These are phyloP conservation scores for Phytophthora tubulina DNA, from an alignment of 352 stramenopile species.

Conservation along the genomic window DNA sequence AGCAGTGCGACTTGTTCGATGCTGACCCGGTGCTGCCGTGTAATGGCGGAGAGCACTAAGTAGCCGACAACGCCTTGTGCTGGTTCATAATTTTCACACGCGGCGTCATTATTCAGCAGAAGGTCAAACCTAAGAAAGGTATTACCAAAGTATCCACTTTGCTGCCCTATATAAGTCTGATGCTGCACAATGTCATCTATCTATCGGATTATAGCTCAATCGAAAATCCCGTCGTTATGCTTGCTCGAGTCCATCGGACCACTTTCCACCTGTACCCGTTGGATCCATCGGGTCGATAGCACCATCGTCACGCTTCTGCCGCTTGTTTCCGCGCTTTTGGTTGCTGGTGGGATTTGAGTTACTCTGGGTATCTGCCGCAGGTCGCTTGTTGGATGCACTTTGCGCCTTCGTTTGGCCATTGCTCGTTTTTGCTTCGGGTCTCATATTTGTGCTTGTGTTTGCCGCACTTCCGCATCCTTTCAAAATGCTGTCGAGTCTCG, in stretches of 20 bases:
- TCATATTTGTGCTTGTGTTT: not conserved
- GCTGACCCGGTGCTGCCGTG: too few relatives aligned
- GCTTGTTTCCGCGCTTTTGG: constrained; percentile 19
- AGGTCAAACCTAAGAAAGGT: too few relatives aligned
- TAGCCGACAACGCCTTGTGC: too few relatives aligned
- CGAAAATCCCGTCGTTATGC: not conserved
- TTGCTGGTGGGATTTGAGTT: not conserved
- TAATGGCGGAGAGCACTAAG: too few relatives aligned
- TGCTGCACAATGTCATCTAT: not conserved
- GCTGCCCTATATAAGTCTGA: too few relatives aligned
- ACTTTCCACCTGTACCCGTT: constrained; percentile 36
- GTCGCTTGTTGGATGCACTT: constrained; percentile 17
- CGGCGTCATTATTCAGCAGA: too few relatives aligned
- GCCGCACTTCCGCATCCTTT: constrained; percentile 42
- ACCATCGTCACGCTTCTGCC: constrained; percentile 22
- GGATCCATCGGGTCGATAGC: constrained; percentile 38
- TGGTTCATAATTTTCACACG: too few relatives aligned
- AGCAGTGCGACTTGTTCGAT: too few relatives aligned
- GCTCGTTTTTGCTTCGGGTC: constrained; percentile 15
- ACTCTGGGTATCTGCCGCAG: not conserved
- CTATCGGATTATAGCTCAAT: not conserved
- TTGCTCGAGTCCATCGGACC: constrained; percentile 36
- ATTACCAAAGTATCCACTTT: too few relatives aligned
- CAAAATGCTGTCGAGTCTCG: constrained; percentile 68
- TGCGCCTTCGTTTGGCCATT: not conserved